phyloP scores from a whole-genome alignment of 257 asterid genomes.

The Orobanche coerulescens region DNA sequence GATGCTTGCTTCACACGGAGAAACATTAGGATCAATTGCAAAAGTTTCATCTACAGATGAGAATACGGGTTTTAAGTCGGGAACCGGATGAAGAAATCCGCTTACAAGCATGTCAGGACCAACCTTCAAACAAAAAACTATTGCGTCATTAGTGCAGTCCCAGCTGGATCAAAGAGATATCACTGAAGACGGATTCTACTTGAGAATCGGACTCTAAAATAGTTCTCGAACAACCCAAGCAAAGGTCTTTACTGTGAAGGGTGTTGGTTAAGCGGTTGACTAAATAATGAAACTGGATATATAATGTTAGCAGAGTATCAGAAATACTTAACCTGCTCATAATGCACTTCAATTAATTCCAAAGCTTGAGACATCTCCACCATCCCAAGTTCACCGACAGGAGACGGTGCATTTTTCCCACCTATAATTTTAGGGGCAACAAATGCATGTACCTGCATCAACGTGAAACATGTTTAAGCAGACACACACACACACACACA shows the following conservation, averaged over 20 bases:
- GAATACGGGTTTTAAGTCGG: conserved; percentile 76
- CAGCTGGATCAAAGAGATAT: neutral
- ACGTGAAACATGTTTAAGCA: conserved; percentile 1
- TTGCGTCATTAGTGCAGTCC: neutral
- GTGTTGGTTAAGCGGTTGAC: neutral
- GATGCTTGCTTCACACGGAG: conserved; percentile 79
- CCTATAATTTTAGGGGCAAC: conserved; percentile 96
- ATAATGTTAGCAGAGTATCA: neutral
- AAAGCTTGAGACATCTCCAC: conserved; percentile 98
- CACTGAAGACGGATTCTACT: neutral
- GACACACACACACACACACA: neutral
- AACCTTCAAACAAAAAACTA: conserved; percentile 41
- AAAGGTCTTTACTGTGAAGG: neutral
- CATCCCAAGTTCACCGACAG: conserved; percentile 98
- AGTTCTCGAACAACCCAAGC: neutral
- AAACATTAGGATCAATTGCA: conserved; percentile 74
- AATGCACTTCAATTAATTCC: conserved; percentile 66
- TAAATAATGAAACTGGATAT: neutral
- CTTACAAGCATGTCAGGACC: conserved; percentile 95
- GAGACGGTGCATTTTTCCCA: conserved; percentile 88
- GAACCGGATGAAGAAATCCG: conserved; percentile 96
- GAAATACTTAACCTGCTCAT: conserved; percentile 57
- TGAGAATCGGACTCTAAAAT: neutral
- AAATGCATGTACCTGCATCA: conserved; percentile 80
- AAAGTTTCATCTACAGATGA: conserved; percentile 80